Percentiles rank a stretch among this genome's conserved stretches.
phyloP scores from a whole-genome alignment of 164 flowering plant species.

The Magnolia officinalis region DNA sequence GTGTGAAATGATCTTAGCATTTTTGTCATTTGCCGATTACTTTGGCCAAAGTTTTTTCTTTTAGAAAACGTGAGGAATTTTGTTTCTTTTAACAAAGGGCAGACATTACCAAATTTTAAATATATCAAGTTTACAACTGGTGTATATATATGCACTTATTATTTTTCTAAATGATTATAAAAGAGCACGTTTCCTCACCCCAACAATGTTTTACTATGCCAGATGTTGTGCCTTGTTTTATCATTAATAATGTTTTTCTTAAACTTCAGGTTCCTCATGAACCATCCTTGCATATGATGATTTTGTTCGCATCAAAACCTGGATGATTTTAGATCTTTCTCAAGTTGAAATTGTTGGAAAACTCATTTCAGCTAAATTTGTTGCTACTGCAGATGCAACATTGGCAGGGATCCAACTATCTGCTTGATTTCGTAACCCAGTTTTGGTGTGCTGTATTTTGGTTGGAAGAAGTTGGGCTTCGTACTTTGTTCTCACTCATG shows the following conservation, averaged over 20 bases:
- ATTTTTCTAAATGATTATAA: no score
- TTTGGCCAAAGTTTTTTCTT: slow-evolving; percentile 79
- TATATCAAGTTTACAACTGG: no score
- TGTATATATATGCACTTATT: no score
- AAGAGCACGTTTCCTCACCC: no score
- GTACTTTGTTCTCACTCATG: no score
- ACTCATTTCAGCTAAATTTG: slow-evolving; percentile 74
- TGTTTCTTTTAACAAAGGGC: slow-evolving; percentile 91
- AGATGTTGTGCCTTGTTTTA: no score
- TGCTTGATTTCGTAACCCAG: not conserved
- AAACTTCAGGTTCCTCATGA: no score
- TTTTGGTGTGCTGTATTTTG: not conserved
- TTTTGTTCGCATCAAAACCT: no score
- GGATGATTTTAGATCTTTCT: slow-evolving; percentile 56
- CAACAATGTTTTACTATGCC: no score
- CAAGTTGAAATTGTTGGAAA: slow-evolving; percentile 91
- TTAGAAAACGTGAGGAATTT: slow-evolving; percentile 93
- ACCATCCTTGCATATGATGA: no score
- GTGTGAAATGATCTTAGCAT: slow-evolving; percentile 94
- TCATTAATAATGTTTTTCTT: no score
- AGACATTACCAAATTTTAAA: slow-evolving; percentile 48
- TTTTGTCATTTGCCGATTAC: slow-evolving; percentile 86
- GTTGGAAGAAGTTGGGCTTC: not conserved
- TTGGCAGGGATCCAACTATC: slow-evolving; percentile 85
- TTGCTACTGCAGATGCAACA: slow-evolving; percentile 90